These are phyloP conservation scores for Metschnikowia chrysomelidarum DNA, from an alignment of 805 yeast species.

Conservation along the genomic window DNA sequence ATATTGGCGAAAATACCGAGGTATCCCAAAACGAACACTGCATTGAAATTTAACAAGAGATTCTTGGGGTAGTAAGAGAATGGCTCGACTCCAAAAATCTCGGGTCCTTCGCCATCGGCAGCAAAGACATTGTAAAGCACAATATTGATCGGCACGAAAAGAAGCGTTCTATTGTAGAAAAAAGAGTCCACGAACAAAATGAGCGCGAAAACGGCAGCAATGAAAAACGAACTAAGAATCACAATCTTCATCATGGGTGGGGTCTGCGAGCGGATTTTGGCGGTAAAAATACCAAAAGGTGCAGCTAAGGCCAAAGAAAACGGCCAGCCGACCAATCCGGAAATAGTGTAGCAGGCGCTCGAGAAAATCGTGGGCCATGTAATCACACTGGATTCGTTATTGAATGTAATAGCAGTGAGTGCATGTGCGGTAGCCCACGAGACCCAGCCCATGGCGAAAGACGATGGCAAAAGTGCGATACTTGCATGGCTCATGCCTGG, in stretches of 20 bases:
- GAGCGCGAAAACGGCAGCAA: slow-evolving; percentile 21
- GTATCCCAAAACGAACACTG: slow-evolving; percentile 42
- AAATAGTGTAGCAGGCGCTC: slow-evolving; percentile 48
- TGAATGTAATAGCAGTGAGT: slow-evolving; percentile 22
- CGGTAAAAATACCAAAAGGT: slow-evolving; percentile 51
- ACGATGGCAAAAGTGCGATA: slow-evolving; percentile 79
- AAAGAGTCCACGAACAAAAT: slow-evolving; percentile 52
- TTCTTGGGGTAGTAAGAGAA: slow-evolving; percentile 68
- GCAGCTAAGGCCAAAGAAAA: slow-evolving; percentile 64
- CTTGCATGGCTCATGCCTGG: slow-evolving; percentile 92
- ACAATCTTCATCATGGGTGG: slow-evolving; percentile 14
- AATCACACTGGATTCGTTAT: slow-evolving; percentile 8
- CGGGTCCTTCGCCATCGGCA: slow-evolving; percentile 73
- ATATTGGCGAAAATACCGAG: slow-evolving; percentile 35
- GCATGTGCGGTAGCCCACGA: slow-evolving; percentile 44
- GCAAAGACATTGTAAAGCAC: slow-evolving; percentile 78
- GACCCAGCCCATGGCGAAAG: slow-evolving; percentile 57
- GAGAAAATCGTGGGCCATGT: slow-evolving; percentile 14
- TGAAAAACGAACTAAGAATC: slow-evolving; percentile 6
- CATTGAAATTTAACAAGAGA: slow-evolving; percentile 71
- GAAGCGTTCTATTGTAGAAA: slow-evolving; percentile 53
- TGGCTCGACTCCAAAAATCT: slow-evolving; percentile 87
- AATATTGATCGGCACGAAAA: slow-evolving; percentile 78
- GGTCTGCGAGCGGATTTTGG: slow-evolving; percentile 15
- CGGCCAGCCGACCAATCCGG: slow-evolving; percentile 91